Percentiles rank a stretch among this genome's conserved stretches.
Evolutionary conservation across 495 filamentous ascomycete species (phyloP).

Genomic region (Penicillium soppii): DNA sequence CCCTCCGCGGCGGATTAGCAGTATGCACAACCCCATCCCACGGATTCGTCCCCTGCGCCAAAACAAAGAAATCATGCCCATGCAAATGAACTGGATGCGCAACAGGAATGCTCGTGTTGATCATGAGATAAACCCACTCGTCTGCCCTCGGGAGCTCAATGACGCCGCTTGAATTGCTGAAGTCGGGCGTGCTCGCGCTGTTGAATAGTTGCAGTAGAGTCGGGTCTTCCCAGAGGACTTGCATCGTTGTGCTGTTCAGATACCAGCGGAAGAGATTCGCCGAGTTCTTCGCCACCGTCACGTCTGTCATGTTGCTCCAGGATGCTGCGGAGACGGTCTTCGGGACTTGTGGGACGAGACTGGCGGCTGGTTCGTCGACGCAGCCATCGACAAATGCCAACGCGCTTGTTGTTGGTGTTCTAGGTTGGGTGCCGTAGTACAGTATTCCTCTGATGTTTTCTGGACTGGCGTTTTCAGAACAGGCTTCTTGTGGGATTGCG

Average conservation of each 20-base stretch:
- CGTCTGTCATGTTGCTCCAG: constrained; percentile 11
- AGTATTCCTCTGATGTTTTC: constrained; percentile 58
- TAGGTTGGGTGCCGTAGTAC: constrained; percentile 45
- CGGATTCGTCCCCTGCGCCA: constrained; percentile 18
- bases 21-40: constrained; percentile 2
- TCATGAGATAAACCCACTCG: constrained; percentile 56
- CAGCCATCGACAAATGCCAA: constrained; percentile 10
- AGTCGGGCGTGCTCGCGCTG: constrained; percentile 6
- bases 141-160: constrained; percentile 45
- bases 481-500: constrained; percentile 50
- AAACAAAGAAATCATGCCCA: constrained; percentile 27
- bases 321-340: constrained; percentile 10
- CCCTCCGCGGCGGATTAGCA: constrained; percentile 19
- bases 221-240: constrained; percentile 22
- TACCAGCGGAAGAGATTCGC: constrained; percentile 25
- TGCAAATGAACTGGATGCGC: constrained; percentile 27
- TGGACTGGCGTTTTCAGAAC: constrained; percentile 38
- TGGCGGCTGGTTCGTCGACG: constrained; percentile 3
- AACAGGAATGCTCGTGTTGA: constrained; percentile 28
- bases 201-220: constrained; percentile 20
- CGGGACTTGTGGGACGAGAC: constrained; percentile 13
- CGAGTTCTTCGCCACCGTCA: constrained; percentile 9
- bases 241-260: constrained; percentile 21
- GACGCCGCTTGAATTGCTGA: constrained; percentile 11
- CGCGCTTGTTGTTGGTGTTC: constrained; percentile 3